Evolutionary conservation across 2,329 filamentous ascomycete genomes (phyloP).

Genomic region (Chalaropsis thielavioides): DNA sequence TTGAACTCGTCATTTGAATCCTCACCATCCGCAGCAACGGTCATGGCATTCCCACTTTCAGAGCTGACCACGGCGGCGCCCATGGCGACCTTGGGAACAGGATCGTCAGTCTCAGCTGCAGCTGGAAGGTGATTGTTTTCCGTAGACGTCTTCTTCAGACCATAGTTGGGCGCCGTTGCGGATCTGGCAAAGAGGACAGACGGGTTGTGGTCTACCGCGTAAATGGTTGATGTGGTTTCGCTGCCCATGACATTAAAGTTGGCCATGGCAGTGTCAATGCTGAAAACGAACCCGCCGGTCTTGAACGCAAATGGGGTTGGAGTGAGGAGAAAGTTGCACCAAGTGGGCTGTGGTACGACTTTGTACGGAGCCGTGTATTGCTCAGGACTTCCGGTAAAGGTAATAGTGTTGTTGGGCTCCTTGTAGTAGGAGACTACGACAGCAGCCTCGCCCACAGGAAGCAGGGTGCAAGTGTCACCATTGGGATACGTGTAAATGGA

Average conservation of each 20-base stretch:
- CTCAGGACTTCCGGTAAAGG: conserved; percentile 31
- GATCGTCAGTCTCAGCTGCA: neutral
- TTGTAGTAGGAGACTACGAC: conserved; percentile 35
- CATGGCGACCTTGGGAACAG: conserved; percentile 1
- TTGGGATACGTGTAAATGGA: conserved; percentile 13
- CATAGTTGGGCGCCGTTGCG: conserved; percentile 29
- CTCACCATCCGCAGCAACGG: neutral
- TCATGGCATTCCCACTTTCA: neutral
- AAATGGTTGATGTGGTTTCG: conserved; percentile 29
- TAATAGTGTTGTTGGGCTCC: conserved; percentile 28
- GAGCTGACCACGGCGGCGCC: neutral
- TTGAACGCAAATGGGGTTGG: conserved; percentile 11
- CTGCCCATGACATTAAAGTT: conserved; percentile 18
- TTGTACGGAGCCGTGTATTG: conserved; percentile 35
- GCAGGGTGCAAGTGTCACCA: conserved; percentile 24
- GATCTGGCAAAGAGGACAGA: conserved; percentile 31
- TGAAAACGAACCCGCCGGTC: conserved; percentile 16
- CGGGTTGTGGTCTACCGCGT: conserved; percentile 42
- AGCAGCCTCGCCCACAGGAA: conserved; percentile 23
- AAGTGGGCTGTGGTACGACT: conserved; percentile 27
- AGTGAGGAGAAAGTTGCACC: conserved; percentile 24
- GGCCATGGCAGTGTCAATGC: neutral
- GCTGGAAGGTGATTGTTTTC: conserved; percentile 11
- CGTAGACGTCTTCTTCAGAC: conserved; percentile 12
- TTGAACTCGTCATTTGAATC: neutral